Evolutionary conservation across 305 asterid species (phyloP), one percentile per base, ranked within the genome.

Genomic region (Euphrasia arctica): DNA sequence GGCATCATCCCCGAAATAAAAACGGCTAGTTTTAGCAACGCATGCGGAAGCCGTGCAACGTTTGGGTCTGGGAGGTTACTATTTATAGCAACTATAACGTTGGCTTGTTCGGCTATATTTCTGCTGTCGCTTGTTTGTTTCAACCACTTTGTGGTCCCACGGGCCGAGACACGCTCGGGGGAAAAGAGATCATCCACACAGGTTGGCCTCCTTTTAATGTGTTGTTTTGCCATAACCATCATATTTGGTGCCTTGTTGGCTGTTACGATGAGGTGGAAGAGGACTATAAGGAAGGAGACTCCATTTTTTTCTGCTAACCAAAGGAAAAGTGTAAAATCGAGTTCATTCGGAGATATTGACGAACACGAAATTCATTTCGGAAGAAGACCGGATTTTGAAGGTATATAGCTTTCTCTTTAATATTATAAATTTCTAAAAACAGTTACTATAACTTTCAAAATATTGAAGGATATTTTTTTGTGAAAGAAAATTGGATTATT

Each of bases 301-400:
- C 72, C 55, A 28, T 54, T 75, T 15, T 71, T 70, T 60, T 54
- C 90, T 27, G 79, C 70, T 42, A 58, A 59, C 68, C 73, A 73
- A 73, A 61, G 63, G 47, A 60, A 70, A 54, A 48, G 54, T 58
- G 48, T 45, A 68, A 88, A 72, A 58, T 73, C 55, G 22, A 70
- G 65, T 22, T 57, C 70, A 12, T 4, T 39, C 18, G 90, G 75
- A 71, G 79, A 72, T 49, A 69, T 74, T 12, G 84, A 75, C 22
- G 80, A 77, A 29, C 91, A 86, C 57, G 78, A 79, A 72, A 77
- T 91, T 72, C 87, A 78, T 72, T 91, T 82, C 43, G 94, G 94
- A 72, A 78, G 74, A 71, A 83, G 96, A 72, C 95, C 96, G 39
- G 78, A 86, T 50, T 81, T 88, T 73, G 77, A 72, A 83, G 95